phyloP scores from a whole-genome alignment of 2,329 filamentous ascomycete species.

The Colletotrichum neosansevieriae region DNA sequence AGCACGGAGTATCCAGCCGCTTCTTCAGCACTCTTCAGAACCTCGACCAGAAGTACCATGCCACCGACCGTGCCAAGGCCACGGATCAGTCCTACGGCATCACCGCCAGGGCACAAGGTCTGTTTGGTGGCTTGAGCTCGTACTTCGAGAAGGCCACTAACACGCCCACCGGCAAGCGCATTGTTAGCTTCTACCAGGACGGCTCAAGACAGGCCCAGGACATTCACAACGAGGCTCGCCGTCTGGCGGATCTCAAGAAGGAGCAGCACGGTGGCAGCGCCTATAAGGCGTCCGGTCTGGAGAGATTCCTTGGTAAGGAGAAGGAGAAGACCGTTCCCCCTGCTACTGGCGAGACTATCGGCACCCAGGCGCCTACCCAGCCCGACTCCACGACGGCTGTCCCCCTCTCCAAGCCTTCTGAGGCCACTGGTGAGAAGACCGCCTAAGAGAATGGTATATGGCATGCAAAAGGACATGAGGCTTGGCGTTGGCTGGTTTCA shows the following conservation, averaged over 20 bases:
- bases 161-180: conserved; percentile 88
- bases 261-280: conserved; percentile 69
- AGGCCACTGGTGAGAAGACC: conserved; percentile 45
- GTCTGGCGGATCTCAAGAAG: conserved; percentile 90
- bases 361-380: conserved; percentile 38
- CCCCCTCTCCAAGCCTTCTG: conserved; percentile 40
- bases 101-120: conserved; percentile 74
- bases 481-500: conserved; percentile 37
- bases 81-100: conserved; percentile 89
- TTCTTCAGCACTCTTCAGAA: conserved; percentile 82
- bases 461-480: conserved; percentile 21
- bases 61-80: conserved; percentile 85
- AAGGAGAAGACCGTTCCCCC: conserved; percentile 66
- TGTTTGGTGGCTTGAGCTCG: conserved; percentile 76
- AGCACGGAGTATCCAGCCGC: conserved; percentile 85
- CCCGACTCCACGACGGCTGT: conserved; percentile 38
- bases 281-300: conserved; percentile 69
- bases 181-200: conserved; percentile 88
- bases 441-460: conserved; percentile 4
- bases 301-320: conserved; percentile 69
- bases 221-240: conserved; percentile 90
- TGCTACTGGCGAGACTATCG: conserved; percentile 59
- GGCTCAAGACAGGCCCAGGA: conserved; percentile 91
- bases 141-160: conserved; percentile 96
- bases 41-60: conserved; percentile 89